These are phyloP conservation scores for Coemansia pectinata DNA, from an alignment of 192 early-diverging fungal genomes.

Conservation along the genomic window DNA sequence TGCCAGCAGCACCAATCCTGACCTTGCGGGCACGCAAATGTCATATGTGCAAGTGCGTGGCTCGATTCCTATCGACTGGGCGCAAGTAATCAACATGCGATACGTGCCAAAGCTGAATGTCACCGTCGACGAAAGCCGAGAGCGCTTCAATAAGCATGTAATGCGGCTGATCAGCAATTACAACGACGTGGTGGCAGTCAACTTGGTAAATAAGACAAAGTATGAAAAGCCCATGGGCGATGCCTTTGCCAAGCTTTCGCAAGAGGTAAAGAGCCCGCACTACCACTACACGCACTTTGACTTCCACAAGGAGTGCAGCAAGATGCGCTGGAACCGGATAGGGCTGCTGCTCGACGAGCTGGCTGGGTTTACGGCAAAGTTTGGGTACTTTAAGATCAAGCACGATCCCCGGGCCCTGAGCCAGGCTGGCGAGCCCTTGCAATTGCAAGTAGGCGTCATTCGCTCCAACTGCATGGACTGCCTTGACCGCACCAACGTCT, in stretches of 20 bases:
- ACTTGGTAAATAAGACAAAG: conserved; percentile 92
- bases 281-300: conserved; percentile 90
- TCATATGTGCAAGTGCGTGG: conserved; percentile 94
- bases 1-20: conserved; percentile 13
- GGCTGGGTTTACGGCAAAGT: conserved; percentile 60
- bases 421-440: conserved; percentile 1
- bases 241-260: conserved; percentile 72
- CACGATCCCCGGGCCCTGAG: conserved; percentile 2
- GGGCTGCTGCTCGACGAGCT: conserved; percentile 80
- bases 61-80: conserved; percentile 94
- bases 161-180: conserved; percentile 60
- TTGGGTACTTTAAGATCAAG: conserved; percentile 57
- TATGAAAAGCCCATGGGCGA: conserved; percentile 86
- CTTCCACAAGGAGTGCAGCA: conserved; percentile 95
- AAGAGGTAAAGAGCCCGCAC: conserved; percentile 58
- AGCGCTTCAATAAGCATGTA: conserved; percentile 45
- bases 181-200: conserved; percentile 83
- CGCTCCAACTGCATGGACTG: conserved; percentile 99
- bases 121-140: conserved; percentile 48
- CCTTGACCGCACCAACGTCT: conserved; percentile 98
- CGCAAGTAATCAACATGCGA: conserved; percentile 86
- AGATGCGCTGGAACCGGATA: conserved; percentile 93
- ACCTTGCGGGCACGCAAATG: conserved; percentile 41
- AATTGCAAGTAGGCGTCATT: conserved; percentile 74
- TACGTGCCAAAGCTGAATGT: conserved; percentile 88